phyloP scores from a whole-genome alignment of 495 filamentous ascomycete genomes.

The Bryoglossum gracile region DNA sequence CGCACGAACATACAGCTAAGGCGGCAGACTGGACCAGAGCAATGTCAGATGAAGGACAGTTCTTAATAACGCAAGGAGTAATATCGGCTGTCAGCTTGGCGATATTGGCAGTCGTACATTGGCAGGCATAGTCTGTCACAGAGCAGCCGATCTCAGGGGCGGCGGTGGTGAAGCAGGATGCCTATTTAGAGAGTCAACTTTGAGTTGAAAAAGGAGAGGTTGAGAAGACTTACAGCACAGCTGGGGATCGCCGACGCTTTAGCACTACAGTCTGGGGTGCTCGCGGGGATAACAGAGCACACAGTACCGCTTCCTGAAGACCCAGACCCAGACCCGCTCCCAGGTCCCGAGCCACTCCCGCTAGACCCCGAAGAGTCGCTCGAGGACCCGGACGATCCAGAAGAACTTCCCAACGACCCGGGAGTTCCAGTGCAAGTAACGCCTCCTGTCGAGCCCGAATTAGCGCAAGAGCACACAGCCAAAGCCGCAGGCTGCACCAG shows the following conservation, averaged over 20 bases:
- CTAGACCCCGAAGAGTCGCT: not conserved
- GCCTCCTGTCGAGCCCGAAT: too few relatives aligned
- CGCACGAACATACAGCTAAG: slow-evolving; percentile 4
- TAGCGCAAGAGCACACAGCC: not conserved
- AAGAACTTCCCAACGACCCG: not conserved
- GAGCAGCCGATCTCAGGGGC: slow-evolving; percentile 1
- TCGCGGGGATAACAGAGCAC: not conserved
- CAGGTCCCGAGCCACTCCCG: not conserved
- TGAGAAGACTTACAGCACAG: not conserved
- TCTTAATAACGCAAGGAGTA: slow-evolving; percentile 3
- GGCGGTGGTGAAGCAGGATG: not conserved
- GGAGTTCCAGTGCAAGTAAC: not conserved
- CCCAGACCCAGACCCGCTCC: not conserved
- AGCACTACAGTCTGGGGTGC: slow-evolving; percentile 2
- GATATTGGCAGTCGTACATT: slow-evolving; percentile 7
- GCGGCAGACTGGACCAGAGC: not conserved
- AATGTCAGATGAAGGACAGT: slow-evolving; percentile 3
- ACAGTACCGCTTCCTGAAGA: not conserved
- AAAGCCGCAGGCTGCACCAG: not conserved
- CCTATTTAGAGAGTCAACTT: not conserved
- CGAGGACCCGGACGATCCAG: not conserved
- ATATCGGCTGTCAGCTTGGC: slow-evolving; percentile 1
- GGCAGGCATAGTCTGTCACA: slow-evolving; percentile 9
- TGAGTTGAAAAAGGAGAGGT: not conserved
- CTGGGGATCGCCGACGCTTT: not conserved